These are phyloP conservation scores for Pythium vanterpoolii DNA, from an alignment of 352 stramenopile species.

Conservation along the genomic window DNA sequence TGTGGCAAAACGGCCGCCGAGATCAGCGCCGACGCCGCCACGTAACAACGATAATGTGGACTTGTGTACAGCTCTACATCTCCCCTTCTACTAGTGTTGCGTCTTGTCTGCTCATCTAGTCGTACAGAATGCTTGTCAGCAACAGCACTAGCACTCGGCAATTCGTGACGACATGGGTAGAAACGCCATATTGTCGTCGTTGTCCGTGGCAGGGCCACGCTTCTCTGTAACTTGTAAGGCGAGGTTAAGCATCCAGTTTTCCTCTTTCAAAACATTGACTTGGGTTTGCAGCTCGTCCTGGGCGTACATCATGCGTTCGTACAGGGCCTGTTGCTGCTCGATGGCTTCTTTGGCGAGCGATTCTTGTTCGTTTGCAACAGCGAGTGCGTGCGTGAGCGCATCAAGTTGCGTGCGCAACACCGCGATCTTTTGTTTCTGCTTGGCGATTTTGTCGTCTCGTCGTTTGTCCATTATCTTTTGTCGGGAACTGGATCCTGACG, in stretches of 20 bases:
- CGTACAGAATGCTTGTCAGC: background rate
- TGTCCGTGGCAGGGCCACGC: background rate
- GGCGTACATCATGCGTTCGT: constrained; percentile 33
- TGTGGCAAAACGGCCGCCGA: constrained; percentile 58
- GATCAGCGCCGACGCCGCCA: constrained; percentile 24
- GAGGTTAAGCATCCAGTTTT: constrained; percentile 68
- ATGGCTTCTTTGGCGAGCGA: constrained; percentile 56
- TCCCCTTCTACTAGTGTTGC: background rate
- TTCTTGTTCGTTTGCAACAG: constrained; percentile 73
- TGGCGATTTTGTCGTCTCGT: constrained; percentile 29
- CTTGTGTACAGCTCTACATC: background rate
- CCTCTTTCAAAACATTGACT: constrained; percentile 55
- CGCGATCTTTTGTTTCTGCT: constrained; percentile 43
- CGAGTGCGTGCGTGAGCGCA: constrained; percentile 45
- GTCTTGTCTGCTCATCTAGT: background rate
- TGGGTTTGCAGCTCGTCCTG: constrained; percentile 49
- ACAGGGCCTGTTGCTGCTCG: constrained; percentile 28
- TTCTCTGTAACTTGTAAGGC: constrained; percentile 61
- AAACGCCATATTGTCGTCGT: background rate
- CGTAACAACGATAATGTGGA: background rate
- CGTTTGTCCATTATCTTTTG: constrained; percentile 2
- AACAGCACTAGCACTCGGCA: constrained; percentile 1
- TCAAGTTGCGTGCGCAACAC: constrained; percentile 32
- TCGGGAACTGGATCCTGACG: background rate
- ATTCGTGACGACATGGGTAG: constrained; percentile 9